Base-by-base conservation (phyloP, 495 filamentous ascomycete species). In the Annulohypoxylon bovei region DNA sequence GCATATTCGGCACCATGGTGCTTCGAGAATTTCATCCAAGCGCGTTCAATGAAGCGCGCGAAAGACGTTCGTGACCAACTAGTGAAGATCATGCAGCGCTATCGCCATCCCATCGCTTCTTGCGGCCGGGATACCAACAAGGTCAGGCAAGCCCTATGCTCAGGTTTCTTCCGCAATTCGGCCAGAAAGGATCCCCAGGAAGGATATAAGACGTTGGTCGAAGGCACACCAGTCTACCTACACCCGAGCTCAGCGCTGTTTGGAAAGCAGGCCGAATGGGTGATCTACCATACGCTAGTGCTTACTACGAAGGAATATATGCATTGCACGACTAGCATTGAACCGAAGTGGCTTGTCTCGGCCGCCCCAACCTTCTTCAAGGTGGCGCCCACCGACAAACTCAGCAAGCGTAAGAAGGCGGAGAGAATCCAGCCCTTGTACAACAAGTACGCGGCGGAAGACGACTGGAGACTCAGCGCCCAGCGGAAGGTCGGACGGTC, bases 301-400 rank as follows among this genome's bases (percentile, higher is more conserved):
- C 86, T 98, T 67, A 99, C 95, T 7, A 94, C 91, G 23, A 94
- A 96, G 81, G 95, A 99, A 81, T 99, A 98, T 79, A 98, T 99
- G 95, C 93, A 97, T 65, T 91, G 85, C 75, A 95, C 92, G 6
- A 96, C 93, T 0, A 86, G 86, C 3, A 98, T 99, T 70, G 95
- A 99, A 76, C 95, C 95, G 1, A 98, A 97, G 67, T 93, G 88
- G 88, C 81, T 90, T 27, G 94, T 98, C 8, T 93, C 97, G 65
- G 95, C 94, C 8, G 95, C 95, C 23, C 95, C 95, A 14, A 97
- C 93, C 0, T 98, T 98, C 86, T 99, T 99, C 87, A 97, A 97
- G 85, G 92, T 99, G 7, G 95, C 95, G 49, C 91, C 92, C 18
- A 96, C 90, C 14, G 93, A 97, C 75, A 87, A 90, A 65, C 81